These are phyloP conservation scores for Kernera saxatilis DNA, from an alignment of 345 rosid species.

Conservation along the genomic window DNA sequence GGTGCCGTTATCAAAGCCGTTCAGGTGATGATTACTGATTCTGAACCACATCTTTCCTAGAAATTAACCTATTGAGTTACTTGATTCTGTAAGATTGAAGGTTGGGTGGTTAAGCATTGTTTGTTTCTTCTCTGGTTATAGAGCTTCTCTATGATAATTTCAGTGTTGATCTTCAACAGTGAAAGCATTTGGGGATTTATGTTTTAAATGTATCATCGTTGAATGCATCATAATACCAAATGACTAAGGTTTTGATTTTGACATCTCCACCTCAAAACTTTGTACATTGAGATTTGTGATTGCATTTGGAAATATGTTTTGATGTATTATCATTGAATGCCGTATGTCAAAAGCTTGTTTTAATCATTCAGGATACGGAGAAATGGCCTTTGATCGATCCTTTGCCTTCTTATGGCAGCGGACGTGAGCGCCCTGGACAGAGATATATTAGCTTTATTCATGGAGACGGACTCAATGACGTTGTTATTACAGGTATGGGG, in stretches of 20 bases:
- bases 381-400: conserved; percentile 83
- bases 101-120: neutral
- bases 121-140: neutral
- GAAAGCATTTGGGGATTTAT: neutral
- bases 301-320: neutral
- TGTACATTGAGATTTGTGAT: neutral
- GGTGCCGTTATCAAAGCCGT: conserved; percentile 84
- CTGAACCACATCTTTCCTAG: neutral
- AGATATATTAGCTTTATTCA: conserved; percentile 88
- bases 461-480: conserved; percentile 78
- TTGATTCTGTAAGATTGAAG: neutral
- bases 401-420: conserved; percentile 93
- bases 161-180: neutral
- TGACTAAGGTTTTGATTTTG: conserved; percentile 30
- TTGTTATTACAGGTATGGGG: conserved; percentile 59
- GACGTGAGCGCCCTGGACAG: conserved; percentile 79
- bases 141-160: neutral
- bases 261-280: neutral
- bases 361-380: conserved; percentile 45
- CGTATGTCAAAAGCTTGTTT: neutral
- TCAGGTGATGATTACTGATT: conserved; percentile 44
- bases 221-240: neutral
- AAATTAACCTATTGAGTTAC: neutral
- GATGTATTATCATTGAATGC: neutral
- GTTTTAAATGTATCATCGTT: neutral